Base-by-base conservation (phyloP, 2,329 filamentous ascomycete genomes). In the Metarhizium robertsii region DNA sequence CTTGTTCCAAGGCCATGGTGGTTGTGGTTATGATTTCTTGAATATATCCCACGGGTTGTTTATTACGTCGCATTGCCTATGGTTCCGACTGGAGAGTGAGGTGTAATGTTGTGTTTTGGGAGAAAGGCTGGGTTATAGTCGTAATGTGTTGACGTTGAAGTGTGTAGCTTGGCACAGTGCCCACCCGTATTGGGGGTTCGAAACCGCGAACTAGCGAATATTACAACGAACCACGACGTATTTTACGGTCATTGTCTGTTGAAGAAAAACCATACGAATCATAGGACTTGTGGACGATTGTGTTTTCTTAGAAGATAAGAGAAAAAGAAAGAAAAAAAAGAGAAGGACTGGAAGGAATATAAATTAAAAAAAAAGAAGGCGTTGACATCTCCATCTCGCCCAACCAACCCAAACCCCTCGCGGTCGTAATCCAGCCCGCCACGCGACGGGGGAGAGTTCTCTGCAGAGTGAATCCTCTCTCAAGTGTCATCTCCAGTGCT, bases 401-500 rank as follows among this genome's bases (percentile, higher is more conserved):
- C 68, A 68, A 65, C 72, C 72, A 75, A 72, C 75, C 77, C 81
- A 84, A 79, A 72, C 80, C 79, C 79, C 75, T 68, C 75, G 73
- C 77, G 75, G 77, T 78, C 81, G 83, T 85, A 71, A 79, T 86
- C 83, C 83, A 82, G 72, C 75, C 74, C 82, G 84, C 84, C 83
- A 86, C 77, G 77, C 78, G 78, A 84, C 80, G 83, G 83, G 81
- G 82, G 80, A 82, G 78, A 83, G 75, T 70, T 70, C 83, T 85
- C 80, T 86, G 83, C 83, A 84, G 81, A 84, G 83, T 86, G 80
- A 86, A 73, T 56, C 83, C 83, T 85, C 83, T 79, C 84, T 86
- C 77, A 83, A 85, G 83, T 65, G 68, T 86, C 66, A 75, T 81
- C 80, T 81, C 79, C 83, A 84, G 80, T 82, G 79, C 83, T 84